These are phyloP conservation scores for Anisogramma anomala DNA, from an alignment of 2,329 filamentous ascomycete genomes.

Conservation along the genomic window DNA sequence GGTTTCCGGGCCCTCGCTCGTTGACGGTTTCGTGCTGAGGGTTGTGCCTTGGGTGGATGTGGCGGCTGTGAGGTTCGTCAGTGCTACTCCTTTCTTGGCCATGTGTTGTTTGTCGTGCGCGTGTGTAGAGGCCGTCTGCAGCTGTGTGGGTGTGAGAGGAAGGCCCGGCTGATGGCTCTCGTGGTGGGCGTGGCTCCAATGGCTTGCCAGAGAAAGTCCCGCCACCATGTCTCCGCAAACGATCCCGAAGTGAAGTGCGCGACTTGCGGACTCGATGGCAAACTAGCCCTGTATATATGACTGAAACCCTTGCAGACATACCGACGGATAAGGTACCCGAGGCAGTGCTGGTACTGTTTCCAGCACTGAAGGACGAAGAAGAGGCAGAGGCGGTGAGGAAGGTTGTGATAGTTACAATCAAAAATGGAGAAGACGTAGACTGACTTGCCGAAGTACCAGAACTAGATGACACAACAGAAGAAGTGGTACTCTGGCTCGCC, in stretches of 20 bases:
- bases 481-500: slow-evolving; percentile 10
- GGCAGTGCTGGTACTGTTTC: slow-evolving; percentile 1
- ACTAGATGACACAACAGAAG: slow-evolving; percentile 2
- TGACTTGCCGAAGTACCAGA: slow-evolving; percentile 15
- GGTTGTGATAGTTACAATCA: slow-evolving; percentile 10
- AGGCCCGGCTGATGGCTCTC: too few species aligned
- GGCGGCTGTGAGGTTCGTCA: background rate
- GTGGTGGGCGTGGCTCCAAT: too few species aligned
- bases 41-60: slow-evolving; percentile 5
- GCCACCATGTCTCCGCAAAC: too few species aligned
- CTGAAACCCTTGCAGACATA: slow-evolving; percentile 2
- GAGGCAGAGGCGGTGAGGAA: slow-evolving; percentile 8
- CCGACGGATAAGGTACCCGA: slow-evolving; percentile 5
- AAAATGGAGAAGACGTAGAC: slow-evolving; percentile 17
- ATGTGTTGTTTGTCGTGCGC: too few species aligned
- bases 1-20: slow-evolving; percentile 1
- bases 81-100: background rate
- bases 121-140: too few species aligned
- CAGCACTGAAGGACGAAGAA: background rate
- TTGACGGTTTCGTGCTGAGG: slow-evolving; percentile 4
- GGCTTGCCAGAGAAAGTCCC: too few species aligned
- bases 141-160: too few species aligned
- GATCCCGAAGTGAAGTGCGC: too few species aligned
- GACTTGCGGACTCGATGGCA: too few species aligned
- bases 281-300: background rate